Evolutionary conservation across 495 filamentous ascomycete species (phyloP).

Genomic region (Hypoxylon perforatum): DNA sequence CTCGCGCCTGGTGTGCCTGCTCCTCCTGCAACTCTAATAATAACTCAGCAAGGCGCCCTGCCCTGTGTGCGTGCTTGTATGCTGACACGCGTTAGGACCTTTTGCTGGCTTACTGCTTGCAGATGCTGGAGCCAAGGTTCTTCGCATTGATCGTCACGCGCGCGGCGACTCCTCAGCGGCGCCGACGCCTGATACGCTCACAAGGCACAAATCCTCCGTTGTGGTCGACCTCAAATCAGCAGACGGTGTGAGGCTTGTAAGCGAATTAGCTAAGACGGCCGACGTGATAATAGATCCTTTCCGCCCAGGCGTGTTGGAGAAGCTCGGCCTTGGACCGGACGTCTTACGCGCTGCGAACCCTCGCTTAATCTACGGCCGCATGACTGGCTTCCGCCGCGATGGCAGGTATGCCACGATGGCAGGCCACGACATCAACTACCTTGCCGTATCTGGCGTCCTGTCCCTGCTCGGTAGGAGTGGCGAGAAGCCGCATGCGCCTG

Average conservation of each 20-base stretch:
- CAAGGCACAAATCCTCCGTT: constrained; percentile 81
- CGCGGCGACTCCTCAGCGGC: constrained; percentile 37
- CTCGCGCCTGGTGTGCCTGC: constrained; percentile 78
- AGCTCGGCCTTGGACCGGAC: constrained; percentile 77
- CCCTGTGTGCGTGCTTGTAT: neutral
- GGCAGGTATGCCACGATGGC: constrained; percentile 89
- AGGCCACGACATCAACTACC: constrained; percentile 98
- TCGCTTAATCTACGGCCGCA: constrained; percentile 81
- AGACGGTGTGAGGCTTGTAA: constrained; percentile 70
- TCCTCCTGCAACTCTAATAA: neutral
- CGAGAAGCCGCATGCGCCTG: constrained; percentile 79
- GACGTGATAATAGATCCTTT: constrained; percentile 94
- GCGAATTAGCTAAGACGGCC: constrained; percentile 67
- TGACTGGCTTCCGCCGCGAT: constrained; percentile 90
- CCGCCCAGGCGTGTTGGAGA: constrained; percentile 89
- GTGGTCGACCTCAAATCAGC: constrained; percentile 78
- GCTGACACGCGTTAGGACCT: constrained; percentile 66
- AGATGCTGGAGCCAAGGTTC: constrained; percentile 87
- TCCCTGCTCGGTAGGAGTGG: constrained; percentile 75
- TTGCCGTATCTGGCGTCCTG: constrained; percentile 85
- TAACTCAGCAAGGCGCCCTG: neutral
- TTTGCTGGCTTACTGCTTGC: constrained; percentile 90
- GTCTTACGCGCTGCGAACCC: constrained; percentile 73
- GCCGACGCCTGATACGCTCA: constrained; percentile 74
- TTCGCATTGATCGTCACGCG: constrained; percentile 81